Evolutionary conservation across 768 basidiomycete genomes (phyloP), one percentile per base, ranked within the genome.

Genomic region (Mycena haematopus): DNA sequence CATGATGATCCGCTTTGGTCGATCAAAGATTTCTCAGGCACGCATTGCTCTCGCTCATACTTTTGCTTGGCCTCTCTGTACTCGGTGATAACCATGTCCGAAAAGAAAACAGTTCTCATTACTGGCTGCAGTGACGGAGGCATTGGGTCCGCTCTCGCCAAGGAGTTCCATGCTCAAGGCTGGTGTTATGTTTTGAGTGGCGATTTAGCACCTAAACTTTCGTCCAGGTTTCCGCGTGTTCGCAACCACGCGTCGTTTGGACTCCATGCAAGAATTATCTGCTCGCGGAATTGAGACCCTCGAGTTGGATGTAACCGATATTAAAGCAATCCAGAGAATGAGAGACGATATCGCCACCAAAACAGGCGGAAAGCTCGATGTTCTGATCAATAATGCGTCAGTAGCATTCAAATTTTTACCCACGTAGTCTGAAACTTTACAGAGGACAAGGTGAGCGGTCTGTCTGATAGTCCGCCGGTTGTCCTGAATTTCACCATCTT

Each of bases 261-360:
- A 65, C 15, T 31, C 70, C 11, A 69, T 73, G 65, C 31, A 64
- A 21, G 62, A 58, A 1, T 46, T 73, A 2, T 33, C 51, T 13
- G 67, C 40, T 0, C 35, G 17, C 1, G 70, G 69, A 1, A 67
- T 71, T 8, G 65, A 68, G 29, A 65, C 62, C n/a, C 47, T 71
- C 10, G 45, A n/a, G 25, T 52, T 75, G 19, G 73, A 75, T 55
- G 73, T 74, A 13, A 72, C 70, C 5, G 52, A 57, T 50, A 3
- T 52, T 11, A 49, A 40, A 17, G 45, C 53, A 21, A 62, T 51
- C 36, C 38, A 29, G 15, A 52, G 31, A 33, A 38, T n/a, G 5
- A 33, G 29, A 17, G 53, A 56, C 4, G 42, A 49, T 19, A 31
- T 62, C 17, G 17, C 55, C 14, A 14, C 15, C 2, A 22, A 9